Conservation (phyloP, 106 monocot genomes). For the Hemerocallis citrina region DNA sequence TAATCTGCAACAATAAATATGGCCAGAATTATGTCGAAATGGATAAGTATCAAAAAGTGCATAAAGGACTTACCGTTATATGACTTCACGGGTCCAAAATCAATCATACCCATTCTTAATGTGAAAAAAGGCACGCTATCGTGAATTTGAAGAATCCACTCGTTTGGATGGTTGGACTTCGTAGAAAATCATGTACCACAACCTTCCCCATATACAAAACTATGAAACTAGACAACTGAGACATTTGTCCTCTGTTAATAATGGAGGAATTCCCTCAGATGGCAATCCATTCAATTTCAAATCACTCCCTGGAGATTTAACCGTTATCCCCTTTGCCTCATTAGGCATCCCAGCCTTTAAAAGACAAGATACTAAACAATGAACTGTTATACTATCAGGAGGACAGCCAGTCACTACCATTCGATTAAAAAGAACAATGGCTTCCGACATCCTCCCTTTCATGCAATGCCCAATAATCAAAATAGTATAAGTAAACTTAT, state of each 20-base stretch:
- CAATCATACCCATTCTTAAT: too few relatives aligned
- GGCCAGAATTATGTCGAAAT: too few relatives aligned
- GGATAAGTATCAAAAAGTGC: too few relatives aligned
- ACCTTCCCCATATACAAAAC: too few relatives aligned
- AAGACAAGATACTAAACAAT: conserved; percentile 49
- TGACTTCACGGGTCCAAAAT: too few relatives aligned
- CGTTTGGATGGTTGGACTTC: too few relatives aligned
- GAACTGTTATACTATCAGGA: conserved; percentile 36
- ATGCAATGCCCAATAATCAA: conserved; percentile 84
- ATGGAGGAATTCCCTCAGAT: background rate
- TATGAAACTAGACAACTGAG: conserved; percentile 14
- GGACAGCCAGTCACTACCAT: conserved; percentile 49
- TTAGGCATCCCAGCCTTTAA: conserved; percentile 76
- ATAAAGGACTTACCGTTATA: too few relatives aligned
- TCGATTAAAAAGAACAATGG: conserved; percentile 46
- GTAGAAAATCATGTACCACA: too few relatives aligned
- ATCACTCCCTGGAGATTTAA: conserved; percentile 8
- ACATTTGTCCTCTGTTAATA: conserved; percentile 6
- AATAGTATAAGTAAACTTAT: conserved; percentile 74
- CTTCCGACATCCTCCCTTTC: conserved; percentile 69
- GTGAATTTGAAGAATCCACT: too few relatives aligned
- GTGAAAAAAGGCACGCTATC: too few relatives aligned
- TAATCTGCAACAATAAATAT: too few relatives aligned
- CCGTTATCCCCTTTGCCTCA: conserved; percentile 41
- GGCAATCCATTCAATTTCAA: conserved; percentile 8